Conservation (phyloP, 495 filamentous ascomycete species). For the Neurospora sp. region DNA sequence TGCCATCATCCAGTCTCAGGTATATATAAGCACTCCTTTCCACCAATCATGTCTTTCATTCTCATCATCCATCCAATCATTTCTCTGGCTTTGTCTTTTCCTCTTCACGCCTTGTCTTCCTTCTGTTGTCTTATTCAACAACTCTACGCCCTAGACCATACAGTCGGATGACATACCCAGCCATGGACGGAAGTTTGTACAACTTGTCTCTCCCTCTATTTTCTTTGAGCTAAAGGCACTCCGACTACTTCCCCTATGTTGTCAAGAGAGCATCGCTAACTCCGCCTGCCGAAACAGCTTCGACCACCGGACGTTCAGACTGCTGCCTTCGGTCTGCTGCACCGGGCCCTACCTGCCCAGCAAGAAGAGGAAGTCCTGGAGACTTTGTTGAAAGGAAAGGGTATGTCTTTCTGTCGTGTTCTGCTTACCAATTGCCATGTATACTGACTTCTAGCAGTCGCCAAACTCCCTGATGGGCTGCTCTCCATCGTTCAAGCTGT, state of each 20-base stretch:
- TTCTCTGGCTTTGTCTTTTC: too few relatives aligned
- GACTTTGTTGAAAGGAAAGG: constrained; percentile 63
- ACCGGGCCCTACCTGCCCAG: constrained; percentile 57
- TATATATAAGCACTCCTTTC: neutral
- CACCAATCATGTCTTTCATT: neutral
- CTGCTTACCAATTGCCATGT: neutral
- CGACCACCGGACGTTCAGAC: constrained; percentile 50
- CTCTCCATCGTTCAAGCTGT: constrained; percentile 53
- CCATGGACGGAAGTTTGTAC: neutral
- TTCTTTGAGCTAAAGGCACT: neutral
- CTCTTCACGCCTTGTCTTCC: neutral
- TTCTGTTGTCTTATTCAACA: too few relatives aligned
- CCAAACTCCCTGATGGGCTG: constrained; percentile 57
- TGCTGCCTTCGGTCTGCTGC: constrained; percentile 71
- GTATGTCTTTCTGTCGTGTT: constrained; percentile 10
- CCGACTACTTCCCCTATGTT: neutral
- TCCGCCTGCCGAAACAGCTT: neutral
- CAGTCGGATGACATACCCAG: neutral
- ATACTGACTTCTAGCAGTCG: constrained; percentile 27
- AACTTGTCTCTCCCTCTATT: neutral
- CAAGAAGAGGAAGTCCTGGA: constrained; percentile 84
- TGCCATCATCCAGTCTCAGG: too few relatives aligned
- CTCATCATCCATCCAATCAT: too few relatives aligned
- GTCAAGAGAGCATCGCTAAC: neutral
- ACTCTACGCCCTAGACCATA: neutral